Evolutionary conservation across 768 basidiomycete species (phyloP), one percentile per base, ranked within the genome.

Genomic region (Termitomyces sp.): DNA sequence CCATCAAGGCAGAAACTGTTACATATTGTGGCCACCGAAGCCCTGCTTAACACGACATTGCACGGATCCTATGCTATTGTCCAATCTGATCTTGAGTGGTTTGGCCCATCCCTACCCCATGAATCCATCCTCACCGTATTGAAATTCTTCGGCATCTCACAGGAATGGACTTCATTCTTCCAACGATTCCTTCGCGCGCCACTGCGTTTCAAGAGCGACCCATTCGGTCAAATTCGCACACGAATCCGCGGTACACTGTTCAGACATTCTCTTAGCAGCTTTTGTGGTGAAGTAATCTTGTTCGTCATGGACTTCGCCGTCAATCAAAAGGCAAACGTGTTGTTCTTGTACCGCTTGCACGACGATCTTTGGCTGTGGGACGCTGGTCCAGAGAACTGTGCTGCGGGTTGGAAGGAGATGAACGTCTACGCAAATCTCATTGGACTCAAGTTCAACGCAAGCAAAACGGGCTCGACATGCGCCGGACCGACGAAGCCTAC

Each of bases 221-320:
- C 49, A 21, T 7, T 45, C 2, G 48, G 17, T 22, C 64, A 70
- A 32, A 49, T 68, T 5, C 71, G 69, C 17, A 61, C 69, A 4
- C 68, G 77, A 28, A 28, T 7, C 28, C 28, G 28, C 28, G 28
- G 28, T 28, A 5, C 28, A 28, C 28, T 28, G 28, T 7, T 28
- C 28, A 28, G 4, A 28, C 28, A 40, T 40, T n/a, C 40, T 3
- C 10, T 40, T n/a, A 73, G 72, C 51, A 67, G 0, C 28, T 60
- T 76, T 10, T 77, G 69, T 51, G 75, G 75, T 11, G 77, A 79
- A 56, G 65, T 62, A 9, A 51, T 77, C n/a, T 53, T 77, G 28
- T 78, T 76, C 56, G 68, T 65, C 21, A 75, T 79, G 74, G 77
- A 79, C 61, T 75, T 74, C 53, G n/a, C 74, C 76, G 74, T 77